phyloP scores from a whole-genome alignment of 1,284 basidiomycete genomes.

The Termitomyces sp. region DNA sequence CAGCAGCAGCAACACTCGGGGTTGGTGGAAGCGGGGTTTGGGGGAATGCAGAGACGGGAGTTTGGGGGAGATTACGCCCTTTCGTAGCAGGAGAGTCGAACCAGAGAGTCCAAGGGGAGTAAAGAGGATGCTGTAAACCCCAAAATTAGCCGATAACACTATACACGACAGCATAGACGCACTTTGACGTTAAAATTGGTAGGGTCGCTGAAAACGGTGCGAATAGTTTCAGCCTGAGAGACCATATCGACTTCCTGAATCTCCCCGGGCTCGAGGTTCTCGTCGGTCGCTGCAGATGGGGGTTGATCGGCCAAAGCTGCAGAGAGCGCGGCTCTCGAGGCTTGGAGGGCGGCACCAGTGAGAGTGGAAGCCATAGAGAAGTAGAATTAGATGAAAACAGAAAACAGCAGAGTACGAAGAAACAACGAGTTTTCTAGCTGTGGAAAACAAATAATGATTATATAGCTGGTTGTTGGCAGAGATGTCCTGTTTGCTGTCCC shows the following conservation, averaged over 20 bases:
- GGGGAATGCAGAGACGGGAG: constrained; percentile 73
- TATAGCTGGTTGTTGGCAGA: constrained; percentile 10
- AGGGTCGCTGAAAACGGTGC: constrained; percentile 88
- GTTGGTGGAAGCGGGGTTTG: constrained; percentile 67
- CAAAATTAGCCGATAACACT: constrained; percentile 11
- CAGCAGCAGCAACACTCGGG: constrained; percentile 61
- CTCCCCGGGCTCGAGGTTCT: constrained; percentile 60
- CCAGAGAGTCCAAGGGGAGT: constrained; percentile 95
- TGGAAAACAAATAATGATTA: constrained; percentile 9
- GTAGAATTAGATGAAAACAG: constrained; percentile 3
- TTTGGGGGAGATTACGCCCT: constrained; percentile 82
- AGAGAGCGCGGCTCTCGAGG: constrained; percentile 68
- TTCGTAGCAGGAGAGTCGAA: constrained; percentile 93
- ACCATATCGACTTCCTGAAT: constrained; percentile 79
- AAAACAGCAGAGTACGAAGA: background rate
- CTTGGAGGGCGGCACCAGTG: constrained; percentile 59
- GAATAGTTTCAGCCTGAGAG: constrained; percentile 74
- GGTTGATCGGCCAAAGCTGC: constrained; percentile 62
- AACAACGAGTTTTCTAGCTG: background rate
- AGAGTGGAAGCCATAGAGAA: constrained; percentile 40
- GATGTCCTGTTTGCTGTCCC: constrained; percentile 3
- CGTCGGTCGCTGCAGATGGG: constrained; percentile 30
- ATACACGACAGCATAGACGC: constrained; percentile 13
- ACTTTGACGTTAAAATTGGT: constrained; percentile 92
- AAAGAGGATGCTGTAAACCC: constrained; percentile 74